phyloP scores from a whole-genome alignment of 1,139 yeast genomes.

The Hanseniaspora gamundiae region DNA sequence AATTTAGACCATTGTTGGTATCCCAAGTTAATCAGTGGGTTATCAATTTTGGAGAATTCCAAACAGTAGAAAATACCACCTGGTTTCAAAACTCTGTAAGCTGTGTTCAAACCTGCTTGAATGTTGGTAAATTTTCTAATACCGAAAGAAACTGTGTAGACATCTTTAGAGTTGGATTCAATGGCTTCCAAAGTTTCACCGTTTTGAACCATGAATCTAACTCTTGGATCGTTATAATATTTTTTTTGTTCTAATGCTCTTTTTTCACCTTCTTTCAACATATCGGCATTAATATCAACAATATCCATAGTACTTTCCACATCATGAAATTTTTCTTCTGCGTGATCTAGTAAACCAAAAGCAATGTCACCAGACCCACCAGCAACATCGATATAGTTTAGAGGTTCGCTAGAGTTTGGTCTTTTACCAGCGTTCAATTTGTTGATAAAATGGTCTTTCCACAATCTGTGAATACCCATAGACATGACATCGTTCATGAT shows the following conservation, averaged over 20 bases:
- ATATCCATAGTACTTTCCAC: conserved; percentile 69
- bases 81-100: conserved; percentile 90
- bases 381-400: conserved; percentile 88
- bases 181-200: conserved; percentile 83
- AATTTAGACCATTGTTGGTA: conserved; percentile 84
- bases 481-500: conserved; percentile 98
- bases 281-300: conserved; percentile 91
- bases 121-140: conserved; percentile 92
- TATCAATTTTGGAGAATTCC: conserved; percentile 87
- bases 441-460: conserved; percentile 87
- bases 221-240: conserved; percentile 46
- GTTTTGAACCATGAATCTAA: conserved; percentile 75
- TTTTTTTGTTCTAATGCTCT: conserved; percentile 43
- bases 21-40: conserved; percentile 56
- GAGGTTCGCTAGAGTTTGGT: conserved; percentile 67
- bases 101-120: conserved; percentile 86
- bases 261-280: conserved; percentile 84
- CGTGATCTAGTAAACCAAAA: conserved; percentile 86
- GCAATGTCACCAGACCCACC: conserved; percentile 99
- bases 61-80: conserved; percentile 97
- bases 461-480: conserved; percentile 81
- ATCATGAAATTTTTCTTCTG: conserved; percentile 69
- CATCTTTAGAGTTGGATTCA: conserved; percentile 79
- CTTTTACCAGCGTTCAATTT: conserved; percentile 90
- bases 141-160: conserved; percentile 94